Conservation (phyloP, 495 filamentous ascomycete genomes). For the Penicillium ucsense region DNA sequence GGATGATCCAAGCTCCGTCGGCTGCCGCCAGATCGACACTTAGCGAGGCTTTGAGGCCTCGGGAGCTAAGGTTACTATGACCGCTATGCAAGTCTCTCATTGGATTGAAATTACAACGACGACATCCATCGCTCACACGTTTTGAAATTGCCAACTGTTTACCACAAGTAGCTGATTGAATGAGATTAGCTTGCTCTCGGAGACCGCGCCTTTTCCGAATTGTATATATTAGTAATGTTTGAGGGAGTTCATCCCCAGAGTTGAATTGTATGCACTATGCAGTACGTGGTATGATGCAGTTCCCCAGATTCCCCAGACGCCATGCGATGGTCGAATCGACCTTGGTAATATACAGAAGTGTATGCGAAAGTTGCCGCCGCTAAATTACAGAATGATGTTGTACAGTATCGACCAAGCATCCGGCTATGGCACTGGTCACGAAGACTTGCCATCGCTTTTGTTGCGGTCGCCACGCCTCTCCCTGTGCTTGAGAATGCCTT, state of each 20-base stretch:
- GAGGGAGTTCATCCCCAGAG: no score
- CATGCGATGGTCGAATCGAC: slow-evolving; percentile 5
- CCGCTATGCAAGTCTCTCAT: background rate
- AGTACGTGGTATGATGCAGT: no score
- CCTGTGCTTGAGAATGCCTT: slow-evolving; percentile 5
- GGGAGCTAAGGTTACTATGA: slow-evolving; percentile 7
- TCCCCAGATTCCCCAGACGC: slow-evolving; percentile 3
- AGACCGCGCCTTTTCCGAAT: no score
- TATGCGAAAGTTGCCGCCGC: background rate
- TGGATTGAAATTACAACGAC: no score
- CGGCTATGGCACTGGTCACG: background rate
- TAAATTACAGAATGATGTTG: slow-evolving; percentile 10
- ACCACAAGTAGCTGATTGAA: no score
- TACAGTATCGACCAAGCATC: background rate
- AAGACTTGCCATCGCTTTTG: background rate
- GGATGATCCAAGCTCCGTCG: slow-evolving; percentile 11
- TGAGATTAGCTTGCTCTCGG: no score
- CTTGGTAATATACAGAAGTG: slow-evolving; percentile 7
- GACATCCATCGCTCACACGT: no score
- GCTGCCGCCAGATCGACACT: slow-evolving; percentile 26
- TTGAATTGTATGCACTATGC: no score
- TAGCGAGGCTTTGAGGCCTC: slow-evolving; percentile 16
- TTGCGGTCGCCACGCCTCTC: background rate
- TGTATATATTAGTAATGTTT: no score
- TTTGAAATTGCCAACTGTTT: no score